Evolutionary conservation across 805 yeast genomes (phyloP).

Genomic region (Suhomyces sp.): DNA sequence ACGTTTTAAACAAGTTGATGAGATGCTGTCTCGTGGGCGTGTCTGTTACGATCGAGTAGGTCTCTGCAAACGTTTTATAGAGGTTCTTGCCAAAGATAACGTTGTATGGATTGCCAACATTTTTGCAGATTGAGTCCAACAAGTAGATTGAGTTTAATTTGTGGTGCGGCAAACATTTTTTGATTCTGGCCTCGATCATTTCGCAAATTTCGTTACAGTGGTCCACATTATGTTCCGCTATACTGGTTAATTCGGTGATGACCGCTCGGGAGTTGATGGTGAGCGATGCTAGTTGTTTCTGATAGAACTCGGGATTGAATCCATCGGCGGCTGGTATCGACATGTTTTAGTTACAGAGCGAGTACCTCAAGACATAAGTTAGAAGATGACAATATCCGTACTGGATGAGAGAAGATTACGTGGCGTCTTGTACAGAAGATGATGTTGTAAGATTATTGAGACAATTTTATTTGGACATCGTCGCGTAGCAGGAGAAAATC

Average conservation of each 20-base stretch:
- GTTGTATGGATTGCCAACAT: conserved; percentile 44
- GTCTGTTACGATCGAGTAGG: conserved; percentile 39
- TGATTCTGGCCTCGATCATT: conserved; percentile 35
- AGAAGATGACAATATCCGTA: background rate
- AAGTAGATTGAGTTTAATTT: conserved; percentile 34
- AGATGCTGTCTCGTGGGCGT: conserved; percentile 37
- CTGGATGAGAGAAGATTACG: background rate
- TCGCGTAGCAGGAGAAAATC: too few species aligned
- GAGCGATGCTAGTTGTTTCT: conserved; percentile 30
- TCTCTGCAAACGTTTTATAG: conserved; percentile 35
- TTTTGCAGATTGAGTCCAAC: conserved; percentile 42
- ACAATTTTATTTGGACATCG: background rate
- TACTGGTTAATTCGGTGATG: conserved; percentile 37
- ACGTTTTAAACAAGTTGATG: conserved; percentile 41
- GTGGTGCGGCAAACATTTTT: conserved; percentile 37
- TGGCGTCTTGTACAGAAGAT: background rate
- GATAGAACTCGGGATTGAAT: conserved; percentile 15
- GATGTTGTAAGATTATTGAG: background rate
- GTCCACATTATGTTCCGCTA: conserved; percentile 35
- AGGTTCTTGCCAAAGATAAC: conserved; percentile 33
- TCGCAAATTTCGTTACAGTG: conserved; percentile 31
- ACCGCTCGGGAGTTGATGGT: conserved; percentile 37
- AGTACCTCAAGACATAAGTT: background rate
- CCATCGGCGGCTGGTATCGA: background rate
- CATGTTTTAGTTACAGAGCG: background rate